Evolutionary conservation across 768 basidiomycete genomes (phyloP).

Genomic region (Panus rudis): DNA sequence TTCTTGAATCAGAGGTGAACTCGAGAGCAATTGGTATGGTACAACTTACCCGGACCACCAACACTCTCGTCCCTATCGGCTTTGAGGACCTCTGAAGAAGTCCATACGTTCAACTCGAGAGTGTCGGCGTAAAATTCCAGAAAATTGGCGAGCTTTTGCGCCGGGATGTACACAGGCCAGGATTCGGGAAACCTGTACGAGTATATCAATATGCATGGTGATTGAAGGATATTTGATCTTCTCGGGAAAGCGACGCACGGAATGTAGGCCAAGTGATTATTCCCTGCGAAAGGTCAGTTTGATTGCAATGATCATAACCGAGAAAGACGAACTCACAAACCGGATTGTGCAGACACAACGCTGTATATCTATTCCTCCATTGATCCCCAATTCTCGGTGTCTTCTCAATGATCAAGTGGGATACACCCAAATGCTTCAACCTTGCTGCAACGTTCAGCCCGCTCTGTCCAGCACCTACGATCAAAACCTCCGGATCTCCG

Average conservation of each 20-base stretch:
- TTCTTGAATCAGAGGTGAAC: too few relatives aligned
- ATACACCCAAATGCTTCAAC: slow-evolving; percentile 44
- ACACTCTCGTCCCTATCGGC: neutral
- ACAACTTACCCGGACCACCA: too few relatives aligned
- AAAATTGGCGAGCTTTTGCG: slow-evolving; percentile 4
- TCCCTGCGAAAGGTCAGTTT: slow-evolving; percentile 24
- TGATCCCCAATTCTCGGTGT: slow-evolving; percentile 52
- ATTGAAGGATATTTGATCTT: too few relatives aligned
- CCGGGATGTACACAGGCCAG: slow-evolving; percentile 1
- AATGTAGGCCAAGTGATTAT: slow-evolving; percentile 46
- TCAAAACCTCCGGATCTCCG: slow-evolving; percentile 43
- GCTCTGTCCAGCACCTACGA: slow-evolving; percentile 46
- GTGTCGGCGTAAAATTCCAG: slow-evolving; percentile 21
- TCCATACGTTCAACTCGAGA: slow-evolving; percentile 29
- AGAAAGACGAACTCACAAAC: slow-evolving; percentile 42
- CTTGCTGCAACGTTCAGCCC: slow-evolving; percentile 55
- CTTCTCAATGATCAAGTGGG: slow-evolving; percentile 55
- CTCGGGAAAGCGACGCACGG: slow-evolving; percentile 29
- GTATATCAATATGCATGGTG: neutral
- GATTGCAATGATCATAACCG: neutral
- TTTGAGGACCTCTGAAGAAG: neutral
- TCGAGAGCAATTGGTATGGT: too few relatives aligned
- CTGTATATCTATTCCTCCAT: slow-evolving; percentile 62
- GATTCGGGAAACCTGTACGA: neutral
- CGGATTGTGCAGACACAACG: slow-evolving; percentile 59